Base-by-base conservation (phyloP, 352 stramenopile species). In the Globisporangium solare region DNA sequence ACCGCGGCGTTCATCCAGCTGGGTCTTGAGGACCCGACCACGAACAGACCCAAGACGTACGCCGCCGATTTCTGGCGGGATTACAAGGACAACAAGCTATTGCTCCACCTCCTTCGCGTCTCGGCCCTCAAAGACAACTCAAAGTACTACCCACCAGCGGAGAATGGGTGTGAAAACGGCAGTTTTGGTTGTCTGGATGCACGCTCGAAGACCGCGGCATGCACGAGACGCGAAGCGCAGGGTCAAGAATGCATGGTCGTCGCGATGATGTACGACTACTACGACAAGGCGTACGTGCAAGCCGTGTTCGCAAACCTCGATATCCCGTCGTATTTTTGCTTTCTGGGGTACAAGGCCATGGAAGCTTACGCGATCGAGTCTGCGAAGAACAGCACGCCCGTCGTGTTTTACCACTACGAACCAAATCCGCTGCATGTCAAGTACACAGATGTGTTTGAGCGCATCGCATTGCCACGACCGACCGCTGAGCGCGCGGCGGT, bases 301-400 rank as follows among this genome's bases (percentile, higher is more conserved):
- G 64, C 75, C 0, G 54, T 74, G 13, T 41, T 86, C 14, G 54
- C 61, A 15, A 88, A 86, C 63, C 37, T 78, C 14, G 54, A 61
- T 11, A 70, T 88, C 10, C 75, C 75, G 5, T 68, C 78, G 0
- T 88, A 86, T 63, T 85, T 88, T 35, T 88, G 75, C 60, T 88
- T 85, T 47, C 45, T 83, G 15, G 73, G 73, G 0, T 80, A 82
- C 42, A 58, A 56, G 6, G 70, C 51, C 15, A 54, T 80, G 15
- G 57, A 70, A 15, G 24, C 58, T 8, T 83, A 75, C 45, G 73
- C 64, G 4, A 43, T 73, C 12, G 64, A 74, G 1, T 58, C 58
- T 24, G 66, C 71, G 42, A 22, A 45, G 8, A 49, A 56, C 7
- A 54, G 61, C 0, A 27, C 17, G 2, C 60, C 65, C 1, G 72